phyloP scores from a whole-genome alignment of 1,284 basidiomycete species.

The Puccinia brachypodii region DNA sequence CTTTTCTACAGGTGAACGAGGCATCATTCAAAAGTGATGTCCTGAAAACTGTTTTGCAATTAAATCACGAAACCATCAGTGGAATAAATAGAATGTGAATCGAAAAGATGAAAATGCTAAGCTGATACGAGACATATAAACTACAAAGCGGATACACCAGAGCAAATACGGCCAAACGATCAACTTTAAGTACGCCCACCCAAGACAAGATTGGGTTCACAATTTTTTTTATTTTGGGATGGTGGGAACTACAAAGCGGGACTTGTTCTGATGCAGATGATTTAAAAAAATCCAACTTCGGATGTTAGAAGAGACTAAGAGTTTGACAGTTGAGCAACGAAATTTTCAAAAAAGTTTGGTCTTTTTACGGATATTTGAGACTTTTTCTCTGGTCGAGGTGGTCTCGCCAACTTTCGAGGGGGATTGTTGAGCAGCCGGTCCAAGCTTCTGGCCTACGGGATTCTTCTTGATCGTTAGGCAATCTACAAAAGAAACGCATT shows the following conservation, averaged over 20 bases:
- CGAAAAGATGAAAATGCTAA: background rate
- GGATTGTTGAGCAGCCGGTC: background rate
- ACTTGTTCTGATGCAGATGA: background rate
- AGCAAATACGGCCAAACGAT: background rate
- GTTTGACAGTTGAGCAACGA: background rate
- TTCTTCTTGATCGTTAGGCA: slow-evolving; percentile 26
- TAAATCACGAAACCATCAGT: background rate
- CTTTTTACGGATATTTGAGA: slow-evolving; percentile 20
- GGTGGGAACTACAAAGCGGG: background rate
- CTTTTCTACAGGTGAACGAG: too few relatives aligned
- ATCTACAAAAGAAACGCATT: background rate
- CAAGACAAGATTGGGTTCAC: background rate
- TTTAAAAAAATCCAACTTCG: background rate
- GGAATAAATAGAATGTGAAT: background rate
- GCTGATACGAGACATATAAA: background rate
- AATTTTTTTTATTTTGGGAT: background rate
- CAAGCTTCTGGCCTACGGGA: slow-evolving; percentile 4
- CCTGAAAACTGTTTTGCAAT: too few relatives aligned
- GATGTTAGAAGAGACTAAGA: background rate
- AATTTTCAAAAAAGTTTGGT: background rate
- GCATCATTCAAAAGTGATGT: too few relatives aligned
- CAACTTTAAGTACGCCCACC: background rate
- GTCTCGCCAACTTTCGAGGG: slow-evolving; percentile 7
- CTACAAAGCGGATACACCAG: background rate
- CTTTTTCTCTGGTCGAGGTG: background rate